Conservation (phyloP, 441 rosid genomes). For the Syzygium malaccense region DNA sequence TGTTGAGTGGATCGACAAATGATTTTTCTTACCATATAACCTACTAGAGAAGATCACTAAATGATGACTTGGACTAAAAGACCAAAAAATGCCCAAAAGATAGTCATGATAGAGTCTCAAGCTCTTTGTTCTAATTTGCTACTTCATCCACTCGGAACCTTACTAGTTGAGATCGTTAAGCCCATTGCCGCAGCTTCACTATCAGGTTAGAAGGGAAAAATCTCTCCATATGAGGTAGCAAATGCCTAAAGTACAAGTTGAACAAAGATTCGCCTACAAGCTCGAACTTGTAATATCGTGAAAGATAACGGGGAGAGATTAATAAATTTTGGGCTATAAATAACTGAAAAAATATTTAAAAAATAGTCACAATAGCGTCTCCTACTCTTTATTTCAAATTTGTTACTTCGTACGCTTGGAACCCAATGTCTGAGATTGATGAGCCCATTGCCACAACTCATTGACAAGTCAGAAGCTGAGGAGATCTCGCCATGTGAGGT, state of each 20-base stretch:
- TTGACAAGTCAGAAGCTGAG: no score
- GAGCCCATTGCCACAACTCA: no score
- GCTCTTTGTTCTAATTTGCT: background rate
- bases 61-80: background rate
- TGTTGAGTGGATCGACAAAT: background rate
- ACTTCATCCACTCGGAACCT: background rate
- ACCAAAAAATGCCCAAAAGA: background rate
- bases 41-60: background rate
- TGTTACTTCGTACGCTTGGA: background rate
- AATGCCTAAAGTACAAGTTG: background rate
- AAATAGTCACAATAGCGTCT: background rate
- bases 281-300: background rate
- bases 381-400: background rate
- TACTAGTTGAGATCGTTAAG: background rate
- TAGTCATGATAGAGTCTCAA: background rate
- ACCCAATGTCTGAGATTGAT: background rate
- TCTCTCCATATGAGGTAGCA: background rate
- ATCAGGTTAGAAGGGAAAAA: background rate
- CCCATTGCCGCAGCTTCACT: no score
- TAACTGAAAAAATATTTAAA: background rate
- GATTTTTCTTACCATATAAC: background rate
- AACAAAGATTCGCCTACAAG: background rate
- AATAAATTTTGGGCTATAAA: background rate
- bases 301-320: background rate
- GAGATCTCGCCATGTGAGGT: background rate